phyloP scores from a whole-genome alignment of 257 asterid genomes.

The Ilex asprella region DNA sequence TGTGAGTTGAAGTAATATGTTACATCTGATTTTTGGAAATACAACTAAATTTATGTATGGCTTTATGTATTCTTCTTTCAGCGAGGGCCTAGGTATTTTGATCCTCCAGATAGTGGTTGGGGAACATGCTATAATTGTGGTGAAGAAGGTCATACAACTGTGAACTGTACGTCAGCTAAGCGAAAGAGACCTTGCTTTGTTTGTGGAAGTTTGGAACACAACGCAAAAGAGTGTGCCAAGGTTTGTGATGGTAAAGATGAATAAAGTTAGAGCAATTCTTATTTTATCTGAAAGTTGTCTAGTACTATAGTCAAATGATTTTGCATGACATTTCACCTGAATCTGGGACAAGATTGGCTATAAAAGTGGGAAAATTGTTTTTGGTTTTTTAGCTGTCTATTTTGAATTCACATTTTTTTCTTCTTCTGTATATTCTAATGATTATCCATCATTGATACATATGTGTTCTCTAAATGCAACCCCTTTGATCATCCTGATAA shows the following conservation, averaged over 20 bases:
- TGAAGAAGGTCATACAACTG: conserved; percentile 79
- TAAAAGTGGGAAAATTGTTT: too few relatives aligned
- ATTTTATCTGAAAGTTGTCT: too few relatives aligned
- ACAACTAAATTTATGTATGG: conserved; percentile 17
- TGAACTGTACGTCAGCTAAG: conserved; percentile 74
- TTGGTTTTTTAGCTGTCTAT: too few relatives aligned
- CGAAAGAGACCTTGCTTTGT: conserved; percentile 93
- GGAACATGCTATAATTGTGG: conserved; percentile 96
- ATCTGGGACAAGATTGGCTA: too few relatives aligned
- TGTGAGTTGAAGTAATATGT: conserved; percentile 68
- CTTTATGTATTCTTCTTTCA: conserved; percentile 31
- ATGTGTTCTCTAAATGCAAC: too few relatives aligned
- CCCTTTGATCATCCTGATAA: too few relatives aligned
- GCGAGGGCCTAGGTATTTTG: conserved; percentile 99
- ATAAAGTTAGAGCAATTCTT: too few relatives aligned
- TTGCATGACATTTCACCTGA: neutral
- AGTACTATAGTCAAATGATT: neutral
- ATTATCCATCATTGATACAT: too few relatives aligned
- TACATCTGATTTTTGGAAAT: conserved; percentile 26
- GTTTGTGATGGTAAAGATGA: conserved; percentile 27
- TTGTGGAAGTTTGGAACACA: conserved; percentile 87
- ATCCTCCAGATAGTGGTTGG: conserved; percentile 90
- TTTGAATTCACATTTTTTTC: too few relatives aligned
- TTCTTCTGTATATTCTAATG: too few relatives aligned
- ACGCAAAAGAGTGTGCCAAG: conserved; percentile 72